A percentile compares a stretch with the other conserved stretches of the same genome.
These are phyloP conservation scores for Cryptosporidium andersoni DNA, from an alignment of 169 alveolate genomes.

Conservation along the genomic window DNA sequence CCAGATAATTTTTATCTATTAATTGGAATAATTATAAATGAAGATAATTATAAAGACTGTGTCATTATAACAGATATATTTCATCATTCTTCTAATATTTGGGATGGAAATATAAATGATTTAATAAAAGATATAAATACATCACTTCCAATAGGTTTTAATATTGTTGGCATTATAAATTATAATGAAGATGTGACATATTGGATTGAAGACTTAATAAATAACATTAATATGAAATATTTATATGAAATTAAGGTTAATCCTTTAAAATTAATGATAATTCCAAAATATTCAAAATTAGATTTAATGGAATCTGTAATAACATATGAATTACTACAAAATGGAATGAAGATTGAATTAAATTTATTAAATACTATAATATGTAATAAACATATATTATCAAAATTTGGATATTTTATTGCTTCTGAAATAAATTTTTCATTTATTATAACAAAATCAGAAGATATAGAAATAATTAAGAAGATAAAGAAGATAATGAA, in stretches of 20 bases:
- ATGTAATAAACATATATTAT: neutral
- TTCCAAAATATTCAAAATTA: constrained; percentile 7
- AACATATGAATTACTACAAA: constrained; percentile 1
- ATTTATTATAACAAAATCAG: constrained; percentile 1
- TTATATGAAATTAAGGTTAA: constrained; percentile 4
- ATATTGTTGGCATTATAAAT: constrained; percentile 20
- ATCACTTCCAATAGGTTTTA: constrained; percentile 43
- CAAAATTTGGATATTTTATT: constrained; percentile 32
- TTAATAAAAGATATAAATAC: constrained; percentile 39
- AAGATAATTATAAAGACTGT: neutral
- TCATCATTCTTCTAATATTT: constrained; percentile 1
- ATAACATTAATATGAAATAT: constrained; percentile 8
- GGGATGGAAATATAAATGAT: constrained; percentile 37
- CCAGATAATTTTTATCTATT: neutral
- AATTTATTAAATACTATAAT: constrained; percentile 27
- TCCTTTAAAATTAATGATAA: constrained; percentile 12
- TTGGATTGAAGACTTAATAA: constrained; percentile 13
- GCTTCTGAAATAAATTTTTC: constrained; percentile 38
- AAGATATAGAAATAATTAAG: neutral
- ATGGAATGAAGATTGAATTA: too few relatives aligned
- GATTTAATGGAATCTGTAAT: constrained; percentile 19
- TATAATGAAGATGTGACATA: constrained; percentile 14
- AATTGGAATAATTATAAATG: neutral
- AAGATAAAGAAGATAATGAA: neutral
- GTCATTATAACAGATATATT: constrained; percentile 49